These are phyloP conservation scores for Fusarium heterosporum DNA, from an alignment of 2,329 filamentous ascomycete genomes.

Conservation along the genomic window DNA sequence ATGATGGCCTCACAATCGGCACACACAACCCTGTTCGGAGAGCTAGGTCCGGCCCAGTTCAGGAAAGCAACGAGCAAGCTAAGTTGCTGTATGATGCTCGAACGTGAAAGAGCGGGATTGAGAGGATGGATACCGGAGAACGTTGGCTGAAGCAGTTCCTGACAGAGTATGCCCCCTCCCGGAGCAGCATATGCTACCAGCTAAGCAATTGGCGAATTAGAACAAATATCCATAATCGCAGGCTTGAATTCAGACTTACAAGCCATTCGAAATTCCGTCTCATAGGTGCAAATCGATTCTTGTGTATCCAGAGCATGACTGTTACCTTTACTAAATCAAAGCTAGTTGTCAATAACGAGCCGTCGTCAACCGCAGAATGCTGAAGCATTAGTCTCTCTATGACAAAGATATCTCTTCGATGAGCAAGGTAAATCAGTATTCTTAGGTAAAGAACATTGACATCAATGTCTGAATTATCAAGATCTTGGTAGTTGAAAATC, in stretches of 20 bases:
- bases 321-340: constrained; percentile 61
- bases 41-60: constrained; percentile 61
- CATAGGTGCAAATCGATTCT: constrained; percentile 57
- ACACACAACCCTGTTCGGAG: constrained; percentile 62
- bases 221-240: neutral
- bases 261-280: constrained; percentile 63
- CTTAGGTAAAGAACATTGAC: constrained; percentile 55
- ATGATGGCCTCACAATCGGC: constrained; percentile 59
- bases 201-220: constrained; percentile 43
- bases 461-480: constrained; percentile 50
- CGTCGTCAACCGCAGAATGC: constrained; percentile 52
- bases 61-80: constrained; percentile 63
- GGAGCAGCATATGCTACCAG: constrained; percentile 64
- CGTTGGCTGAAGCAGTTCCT: constrained; percentile 61
- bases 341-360: constrained; percentile 59
- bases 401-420: constrained; percentile 68
- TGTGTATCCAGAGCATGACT: constrained; percentile 61
- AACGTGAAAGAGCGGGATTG: constrained; percentile 55
- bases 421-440: constrained; percentile 61
- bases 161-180: constrained; percentile 62
- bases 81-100: constrained; percentile 63
- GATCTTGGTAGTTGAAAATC: constrained; percentile 53
- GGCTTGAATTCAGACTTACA: constrained; percentile 49
- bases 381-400: constrained; percentile 68
- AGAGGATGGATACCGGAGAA: constrained; percentile 49